A percentile compares a stretch with the other conserved stretches of the same genome.
Evolutionary conservation across 1,284 basidiomycete species (phyloP).

Genomic region (Marasmius oreades): DNA sequence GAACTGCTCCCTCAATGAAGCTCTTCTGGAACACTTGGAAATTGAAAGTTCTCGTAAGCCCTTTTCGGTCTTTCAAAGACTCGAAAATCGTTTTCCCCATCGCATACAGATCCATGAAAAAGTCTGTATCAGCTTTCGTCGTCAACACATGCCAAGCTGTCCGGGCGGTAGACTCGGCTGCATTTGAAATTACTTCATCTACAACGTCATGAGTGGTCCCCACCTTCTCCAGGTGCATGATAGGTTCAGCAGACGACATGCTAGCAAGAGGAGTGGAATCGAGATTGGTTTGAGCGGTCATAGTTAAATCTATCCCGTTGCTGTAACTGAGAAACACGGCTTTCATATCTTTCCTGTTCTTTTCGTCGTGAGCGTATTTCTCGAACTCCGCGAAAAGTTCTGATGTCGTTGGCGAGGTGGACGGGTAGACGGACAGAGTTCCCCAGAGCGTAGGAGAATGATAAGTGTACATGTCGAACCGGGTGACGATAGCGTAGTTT

Average conservation of each 20-base stretch:
- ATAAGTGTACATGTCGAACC: constrained; percentile 11
- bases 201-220: neutral
- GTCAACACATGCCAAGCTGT: neutral
- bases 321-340: neutral
- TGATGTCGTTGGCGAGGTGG: neutral
- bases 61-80: neutral
- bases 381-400: neutral
- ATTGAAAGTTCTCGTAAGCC: neutral
- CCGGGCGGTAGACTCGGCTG: neutral
- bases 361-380: neutral
- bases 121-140: neutral
- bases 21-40: neutral
- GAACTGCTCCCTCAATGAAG: neutral
- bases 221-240: neutral
- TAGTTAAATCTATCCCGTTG: neutral
- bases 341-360: neutral
- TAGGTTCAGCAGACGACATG: neutral
- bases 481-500: constrained; percentile 16
- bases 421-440: neutral
- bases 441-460: neutral
- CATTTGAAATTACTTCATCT: neutral
- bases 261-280: neutral
- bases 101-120: neutral
- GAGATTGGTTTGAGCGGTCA: neutral
- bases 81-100: neutral